These are phyloP conservation scores for Uronychia setigera DNA, from an alignment of 73 alveolate species.

Conservation along the genomic window DNA sequence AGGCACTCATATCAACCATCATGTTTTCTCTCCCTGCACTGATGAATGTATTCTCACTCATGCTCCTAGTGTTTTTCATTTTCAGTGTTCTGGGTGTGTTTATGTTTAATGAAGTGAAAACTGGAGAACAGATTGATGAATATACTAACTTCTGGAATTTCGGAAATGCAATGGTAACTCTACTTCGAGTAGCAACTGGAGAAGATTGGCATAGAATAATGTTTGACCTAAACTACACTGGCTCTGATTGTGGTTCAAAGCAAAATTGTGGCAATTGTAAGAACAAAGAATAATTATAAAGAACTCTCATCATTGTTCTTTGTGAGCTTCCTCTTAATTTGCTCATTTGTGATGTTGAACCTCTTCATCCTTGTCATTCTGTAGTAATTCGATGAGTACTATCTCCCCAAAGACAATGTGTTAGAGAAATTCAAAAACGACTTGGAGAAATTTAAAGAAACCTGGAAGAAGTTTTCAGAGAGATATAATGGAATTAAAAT, in stretches of 20 bases:
- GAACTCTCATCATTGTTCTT: constrained; percentile 46
- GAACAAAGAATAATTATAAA: too few species aligned
- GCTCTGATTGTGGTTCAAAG: constrained; percentile 23
- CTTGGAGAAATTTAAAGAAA: constrained; percentile 52
- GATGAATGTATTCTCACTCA: constrained; percentile 49
- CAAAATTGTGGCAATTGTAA: constrained; percentile 27
- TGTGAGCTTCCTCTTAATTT: constrained; percentile 46
- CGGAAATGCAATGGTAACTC: constrained; percentile 52
- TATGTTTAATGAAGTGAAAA: constrained; percentile 30
- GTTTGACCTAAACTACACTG: constrained; percentile 33
- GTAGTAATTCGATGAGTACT: constrained; percentile 63
- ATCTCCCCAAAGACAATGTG: constrained; percentile 65
- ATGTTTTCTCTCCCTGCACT: constrained; percentile 56
- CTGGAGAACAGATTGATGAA: constrained; percentile 23
- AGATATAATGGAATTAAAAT: constrained; percentile 55
- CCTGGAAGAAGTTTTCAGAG: constrained; percentile 46
- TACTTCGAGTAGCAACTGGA: constrained; percentile 46
- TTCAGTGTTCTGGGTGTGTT: constrained; percentile 58
- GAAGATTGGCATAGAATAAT: constrained; percentile 64
- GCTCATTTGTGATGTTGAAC: constrained; percentile 64
- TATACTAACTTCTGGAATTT: constrained; percentile 42
- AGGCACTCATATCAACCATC: constrained; percentile 51
- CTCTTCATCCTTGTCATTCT: constrained; percentile 62
- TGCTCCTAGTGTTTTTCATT: constrained; percentile 45
- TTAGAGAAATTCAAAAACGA: constrained; percentile 55